Conservation (phyloP, 495 filamentous ascomycete genomes). For the Acidomyces sp. region DNA sequence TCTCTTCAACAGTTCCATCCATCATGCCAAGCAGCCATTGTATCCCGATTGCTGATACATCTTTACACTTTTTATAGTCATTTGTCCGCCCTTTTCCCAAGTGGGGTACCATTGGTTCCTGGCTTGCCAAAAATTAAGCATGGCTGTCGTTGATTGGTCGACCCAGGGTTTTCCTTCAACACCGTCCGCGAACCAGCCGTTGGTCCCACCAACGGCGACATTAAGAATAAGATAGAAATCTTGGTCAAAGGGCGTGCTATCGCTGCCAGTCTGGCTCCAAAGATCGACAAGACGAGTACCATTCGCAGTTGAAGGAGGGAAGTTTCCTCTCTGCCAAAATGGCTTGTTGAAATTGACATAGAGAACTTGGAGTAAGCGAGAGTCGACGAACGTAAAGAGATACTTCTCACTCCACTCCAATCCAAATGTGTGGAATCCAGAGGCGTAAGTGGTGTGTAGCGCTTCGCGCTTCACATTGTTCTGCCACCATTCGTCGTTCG, state of each 20-base stretch:
- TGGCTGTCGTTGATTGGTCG: conserved; percentile 48
- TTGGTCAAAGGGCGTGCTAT: conserved; percentile 66
- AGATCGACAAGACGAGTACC: conserved; percentile 53
- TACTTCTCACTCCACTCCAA: conserved; percentile 83
- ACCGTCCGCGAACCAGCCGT: conserved; percentile 72
- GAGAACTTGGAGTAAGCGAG: conserved; percentile 61
- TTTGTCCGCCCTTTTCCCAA: conserved; percentile 51
- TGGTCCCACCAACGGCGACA: conserved; percentile 68
- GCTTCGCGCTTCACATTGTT: conserved; percentile 62
- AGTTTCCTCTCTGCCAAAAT: conserved; percentile 62
- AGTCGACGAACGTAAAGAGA: conserved; percentile 75
- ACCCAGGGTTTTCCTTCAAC: conserved; percentile 66
- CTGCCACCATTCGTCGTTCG: conserved; percentile 58
- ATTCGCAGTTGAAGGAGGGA: conserved; percentile 54
- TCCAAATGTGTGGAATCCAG: conserved; percentile 58
- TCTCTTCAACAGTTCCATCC: too few species aligned
- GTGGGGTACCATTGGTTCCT: conserved; percentile 58
- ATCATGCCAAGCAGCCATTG: conserved; percentile 33
- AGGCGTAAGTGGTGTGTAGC: conserved; percentile 63
- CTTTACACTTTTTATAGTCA: conserved; percentile 59
- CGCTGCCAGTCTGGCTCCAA: conserved; percentile 51
- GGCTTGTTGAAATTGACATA: conserved; percentile 62
- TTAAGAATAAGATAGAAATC: conserved; percentile 73
- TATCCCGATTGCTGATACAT: conserved; percentile 59
- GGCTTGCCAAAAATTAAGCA: conserved; percentile 61